Conservation (phyloP, 257 asterid species). For the Solanum ossicruentum region DNA sequence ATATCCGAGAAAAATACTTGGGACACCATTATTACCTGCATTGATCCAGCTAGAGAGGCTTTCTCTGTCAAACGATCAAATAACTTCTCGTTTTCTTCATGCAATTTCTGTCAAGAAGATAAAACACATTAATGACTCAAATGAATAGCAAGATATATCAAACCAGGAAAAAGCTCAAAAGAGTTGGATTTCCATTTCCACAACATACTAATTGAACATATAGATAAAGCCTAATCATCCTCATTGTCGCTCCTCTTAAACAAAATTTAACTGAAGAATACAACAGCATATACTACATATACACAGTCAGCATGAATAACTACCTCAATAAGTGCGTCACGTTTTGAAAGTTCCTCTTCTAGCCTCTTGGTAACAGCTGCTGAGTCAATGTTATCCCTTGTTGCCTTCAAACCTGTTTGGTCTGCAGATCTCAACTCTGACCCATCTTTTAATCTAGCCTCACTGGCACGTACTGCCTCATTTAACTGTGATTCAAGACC, state of each 20-base stretch:
- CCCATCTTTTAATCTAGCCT: conserved; percentile 31
- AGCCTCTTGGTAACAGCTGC: conserved; percentile 76
- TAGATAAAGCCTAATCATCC: not conserved
- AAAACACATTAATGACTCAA: not conserved
- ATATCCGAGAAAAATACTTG: not conserved
- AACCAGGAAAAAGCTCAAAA: not conserved
- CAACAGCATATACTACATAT: not conserved
- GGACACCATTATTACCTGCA: conserved; percentile 39
- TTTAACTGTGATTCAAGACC: conserved; percentile 51
- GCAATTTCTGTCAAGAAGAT: conserved; percentile 58
- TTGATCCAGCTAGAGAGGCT: conserved; percentile 65
- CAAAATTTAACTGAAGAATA: not conserved
- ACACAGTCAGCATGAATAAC: not conserved
- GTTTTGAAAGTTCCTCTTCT: conserved; percentile 91
- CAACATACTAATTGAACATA: not conserved
- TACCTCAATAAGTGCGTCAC: conserved; percentile 98
- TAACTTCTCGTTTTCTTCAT: conserved; percentile 95
- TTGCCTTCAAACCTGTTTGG: conserved; percentile 23
- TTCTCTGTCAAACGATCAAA: conserved; percentile 90
- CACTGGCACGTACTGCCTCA: conserved; percentile 50
- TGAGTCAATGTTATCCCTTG: conserved; percentile 54
- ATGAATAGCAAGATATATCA: not conserved
- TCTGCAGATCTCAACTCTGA: conserved; percentile 33
- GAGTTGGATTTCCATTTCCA: not conserved
- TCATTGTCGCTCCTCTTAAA: not conserved